Percentiles rank a stretch among this genome's conserved stretches.
Conservation (phyloP, 371 early-diverging fungal species). For the Apophysomyces trapeziformis region DNA sequence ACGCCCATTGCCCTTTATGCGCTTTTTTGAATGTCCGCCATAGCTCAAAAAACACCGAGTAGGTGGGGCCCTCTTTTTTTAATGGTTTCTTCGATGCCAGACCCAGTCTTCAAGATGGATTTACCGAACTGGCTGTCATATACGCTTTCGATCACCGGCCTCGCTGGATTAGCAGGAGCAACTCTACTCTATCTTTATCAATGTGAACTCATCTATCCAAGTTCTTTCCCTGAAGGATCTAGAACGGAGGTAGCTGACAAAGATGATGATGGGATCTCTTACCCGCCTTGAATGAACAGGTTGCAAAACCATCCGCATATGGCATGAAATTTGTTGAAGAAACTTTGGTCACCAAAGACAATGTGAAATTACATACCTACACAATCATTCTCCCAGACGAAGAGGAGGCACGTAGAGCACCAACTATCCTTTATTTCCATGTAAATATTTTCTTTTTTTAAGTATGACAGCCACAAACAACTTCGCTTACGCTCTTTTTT, state of each 20-base stretch:
- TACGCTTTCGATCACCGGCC: constrained; percentile 27
- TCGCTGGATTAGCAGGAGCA: constrained; percentile 30
- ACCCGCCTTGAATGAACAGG: constrained; percentile 38
- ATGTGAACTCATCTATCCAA: constrained; percentile 85
- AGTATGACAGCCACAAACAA: not conserved
- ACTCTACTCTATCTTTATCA: constrained; percentile 52
- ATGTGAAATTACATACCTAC: constrained; percentile 79
- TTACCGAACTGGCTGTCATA: constrained; percentile 31
- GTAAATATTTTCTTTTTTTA: constrained; percentile 39
- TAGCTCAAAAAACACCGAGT: constrained; percentile 1
- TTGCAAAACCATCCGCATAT: constrained; percentile 75
- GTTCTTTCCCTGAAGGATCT: constrained; percentile 81
- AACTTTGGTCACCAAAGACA: constrained; percentile 80
- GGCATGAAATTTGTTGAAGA: constrained; percentile 76
- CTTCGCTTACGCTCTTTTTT: not conserved
- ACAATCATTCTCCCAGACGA: constrained; percentile 67
- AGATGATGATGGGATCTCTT: constrained; percentile 3
- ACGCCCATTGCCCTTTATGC: not conserved
- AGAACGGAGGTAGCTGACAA: constrained; percentile 57
- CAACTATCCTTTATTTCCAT: constrained; percentile 88
- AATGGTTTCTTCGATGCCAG: constrained; percentile 19
- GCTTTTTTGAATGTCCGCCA: constrained; percentile 6
- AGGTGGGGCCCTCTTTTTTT: constrained; percentile 8
- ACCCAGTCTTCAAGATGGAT: constrained; percentile 17
- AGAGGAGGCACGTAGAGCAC: constrained; percentile 57